A percentile compares a stretch with the other conserved stretches of the same genome.
phyloP scores from a whole-genome alignment of 1,139 yeast genomes.

The Kodamaea arcana region DNA sequence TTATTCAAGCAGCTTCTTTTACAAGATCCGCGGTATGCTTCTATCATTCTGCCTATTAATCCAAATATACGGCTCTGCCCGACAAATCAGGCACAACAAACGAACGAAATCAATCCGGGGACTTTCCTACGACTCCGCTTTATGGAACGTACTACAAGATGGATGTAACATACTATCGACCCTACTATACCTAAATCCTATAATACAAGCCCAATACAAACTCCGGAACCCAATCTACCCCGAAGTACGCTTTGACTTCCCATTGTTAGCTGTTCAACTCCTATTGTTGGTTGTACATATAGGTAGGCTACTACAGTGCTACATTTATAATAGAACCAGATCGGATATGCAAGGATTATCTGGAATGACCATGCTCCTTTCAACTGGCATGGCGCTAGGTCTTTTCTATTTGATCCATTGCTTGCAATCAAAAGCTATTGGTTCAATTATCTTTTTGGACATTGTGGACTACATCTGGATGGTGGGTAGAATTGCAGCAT shows the following conservation, averaged over 20 bases:
- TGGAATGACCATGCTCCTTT: constrained; percentile 7
- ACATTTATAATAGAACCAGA: constrained; percentile 2
- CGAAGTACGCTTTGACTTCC: constrained; percentile 9
- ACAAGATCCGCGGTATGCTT: too few relatives aligned
- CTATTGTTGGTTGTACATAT: constrained; percentile 9
- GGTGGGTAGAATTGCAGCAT: constrained; percentile 13
- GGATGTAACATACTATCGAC: constrained; percentile 12
- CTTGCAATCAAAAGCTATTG: background rate
- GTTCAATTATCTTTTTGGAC: constrained; percentile 18
- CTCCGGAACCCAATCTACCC: constrained; percentile 17
- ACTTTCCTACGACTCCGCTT: constrained; percentile 24
- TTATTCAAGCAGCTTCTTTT: too few relatives aligned
- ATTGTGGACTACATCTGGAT: constrained; percentile 28
- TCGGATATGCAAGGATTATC: constrained; percentile 21
- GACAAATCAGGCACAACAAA: constrained; percentile 19
- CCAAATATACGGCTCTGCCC: constrained; percentile 2
- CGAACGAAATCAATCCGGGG: constrained; percentile 22
- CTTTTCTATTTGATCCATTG: constrained; percentile 3
- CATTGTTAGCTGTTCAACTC: constrained; percentile 13
- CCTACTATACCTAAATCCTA: constrained; percentile 11
- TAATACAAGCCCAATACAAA: constrained; percentile 13
- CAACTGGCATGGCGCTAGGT: constrained; percentile 4
- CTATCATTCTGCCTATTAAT: background rate
- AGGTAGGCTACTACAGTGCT: constrained; percentile 10
- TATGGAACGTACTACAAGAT: constrained; percentile 14